Evolutionary conservation across 805 yeast genomes (phyloP).

Genomic region (Naumovozyma castellii): DNA sequence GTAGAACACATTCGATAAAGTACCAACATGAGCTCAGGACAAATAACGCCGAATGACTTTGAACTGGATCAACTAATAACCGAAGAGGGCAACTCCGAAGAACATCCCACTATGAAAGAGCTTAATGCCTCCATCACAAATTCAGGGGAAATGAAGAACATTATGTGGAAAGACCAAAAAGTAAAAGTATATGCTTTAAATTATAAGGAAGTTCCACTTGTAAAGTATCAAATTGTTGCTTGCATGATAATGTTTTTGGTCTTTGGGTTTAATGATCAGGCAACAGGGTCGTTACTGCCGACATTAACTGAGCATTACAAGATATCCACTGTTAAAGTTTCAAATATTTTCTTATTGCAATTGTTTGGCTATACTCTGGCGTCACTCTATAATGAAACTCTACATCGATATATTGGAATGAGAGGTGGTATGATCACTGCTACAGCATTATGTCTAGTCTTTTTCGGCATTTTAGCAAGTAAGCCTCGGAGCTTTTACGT

Average conservation of each 20-base stretch:
- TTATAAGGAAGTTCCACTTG: constrained; percentile 19
- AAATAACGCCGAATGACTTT: background rate
- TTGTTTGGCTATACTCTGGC: constrained; percentile 26
- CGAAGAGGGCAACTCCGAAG: background rate
- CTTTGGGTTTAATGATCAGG: constrained; percentile 29
- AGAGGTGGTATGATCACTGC: constrained; percentile 24
- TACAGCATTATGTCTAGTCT: constrained; percentile 12
- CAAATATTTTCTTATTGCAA: constrained; percentile 26
- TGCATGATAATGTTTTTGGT: constrained; percentile 23
- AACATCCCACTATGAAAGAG: background rate
- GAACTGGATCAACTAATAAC: background rate
- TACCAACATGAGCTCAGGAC: background rate
- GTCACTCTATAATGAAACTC: constrained; percentile 22
- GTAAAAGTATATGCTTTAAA: constrained; percentile 22
- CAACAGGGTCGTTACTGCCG: constrained; percentile 29
- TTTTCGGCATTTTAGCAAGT: constrained; percentile 13
- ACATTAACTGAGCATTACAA: constrained; percentile 21
- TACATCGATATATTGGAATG: constrained; percentile 21
- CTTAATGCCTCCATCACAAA: background rate
- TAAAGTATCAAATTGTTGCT: constrained; percentile 23
- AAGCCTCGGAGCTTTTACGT: constrained; percentile 19
- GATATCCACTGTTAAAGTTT: constrained; percentile 19
- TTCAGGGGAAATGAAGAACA: constrained; percentile 6
- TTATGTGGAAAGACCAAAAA: constrained; percentile 21
- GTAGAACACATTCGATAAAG: background rate